Conservation (phyloP, 805 yeast genomes). For the Saccharomyces jurei region DNA sequence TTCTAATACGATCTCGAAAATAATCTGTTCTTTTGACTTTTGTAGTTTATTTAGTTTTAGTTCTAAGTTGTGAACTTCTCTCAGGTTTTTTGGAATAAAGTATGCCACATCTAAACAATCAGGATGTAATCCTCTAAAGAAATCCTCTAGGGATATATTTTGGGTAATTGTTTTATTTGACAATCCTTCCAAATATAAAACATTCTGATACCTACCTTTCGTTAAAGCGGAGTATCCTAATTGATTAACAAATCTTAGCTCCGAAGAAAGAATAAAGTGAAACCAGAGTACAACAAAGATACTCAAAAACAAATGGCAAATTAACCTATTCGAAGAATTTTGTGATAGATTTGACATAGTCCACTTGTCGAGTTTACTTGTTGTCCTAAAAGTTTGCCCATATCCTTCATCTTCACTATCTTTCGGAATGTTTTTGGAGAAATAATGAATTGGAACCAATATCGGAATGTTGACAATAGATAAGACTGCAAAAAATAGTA, state of each 20-base stretch:
- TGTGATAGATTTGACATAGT: constrained; percentile 66
- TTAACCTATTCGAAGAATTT: constrained; percentile 39
- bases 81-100: constrained; percentile 42
- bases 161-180: constrained; percentile 24
- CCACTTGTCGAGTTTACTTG: constrained; percentile 43
- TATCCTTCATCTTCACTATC: constrained; percentile 1
- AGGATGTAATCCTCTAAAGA: constrained; percentile 34
- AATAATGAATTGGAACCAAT: constrained; percentile 54
- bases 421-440: constrained; percentile 21
- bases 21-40: constrained; percentile 30
- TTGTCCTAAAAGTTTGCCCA: background rate
- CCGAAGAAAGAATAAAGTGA: constrained; percentile 48
- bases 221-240: constrained; percentile 17
- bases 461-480: constrained; percentile 51
- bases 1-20: constrained; percentile 29
- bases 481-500: constrained; percentile 43
- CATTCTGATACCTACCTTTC: constrained; percentile 25
- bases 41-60: constrained; percentile 17
- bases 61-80: constrained; percentile 25
- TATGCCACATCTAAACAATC: constrained; percentile 51
- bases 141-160: background rate
- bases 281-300: constrained; percentile 47
- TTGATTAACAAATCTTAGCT: constrained; percentile 37
- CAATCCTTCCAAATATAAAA: constrained; percentile 39
- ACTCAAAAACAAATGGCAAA: constrained; percentile 58